phyloP scores from a whole-genome alignment of 495 filamentous ascomycete genomes.

The Penicillium waksmanii region DNA sequence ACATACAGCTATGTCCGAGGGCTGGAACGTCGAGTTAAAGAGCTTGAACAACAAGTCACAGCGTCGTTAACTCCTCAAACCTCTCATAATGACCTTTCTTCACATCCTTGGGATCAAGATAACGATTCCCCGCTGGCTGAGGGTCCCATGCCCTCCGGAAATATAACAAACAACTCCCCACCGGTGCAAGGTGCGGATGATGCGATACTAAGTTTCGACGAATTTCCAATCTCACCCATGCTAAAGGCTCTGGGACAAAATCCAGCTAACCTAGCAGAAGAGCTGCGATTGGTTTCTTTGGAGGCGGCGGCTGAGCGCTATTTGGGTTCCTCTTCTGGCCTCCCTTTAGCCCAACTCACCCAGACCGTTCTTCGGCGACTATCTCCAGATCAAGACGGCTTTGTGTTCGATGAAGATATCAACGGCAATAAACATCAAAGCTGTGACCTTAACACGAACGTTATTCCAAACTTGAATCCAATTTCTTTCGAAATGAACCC shows the following conservation, averaged over 20 bases:
- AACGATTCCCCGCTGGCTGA: conserved; percentile 5
- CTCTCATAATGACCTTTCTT: conserved; percentile 14
- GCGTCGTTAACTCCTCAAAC: conserved; percentile 16
- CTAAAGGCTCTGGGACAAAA: conserved; percentile 6
- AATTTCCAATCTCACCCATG: conserved; percentile 7
- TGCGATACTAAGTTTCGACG: background rate
- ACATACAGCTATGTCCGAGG: conserved; percentile 37
- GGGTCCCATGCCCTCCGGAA: background rate
- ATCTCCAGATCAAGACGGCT: conserved; percentile 48
- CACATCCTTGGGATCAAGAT: conserved; percentile 13
- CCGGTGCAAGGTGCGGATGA: background rate
- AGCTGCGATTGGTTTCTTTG: conserved; percentile 37
- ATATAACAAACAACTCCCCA: conserved; percentile 1
- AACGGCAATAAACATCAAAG: conserved; percentile 19
- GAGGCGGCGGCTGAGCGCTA: conserved; percentile 45
- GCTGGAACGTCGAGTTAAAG: conserved; percentile 32
- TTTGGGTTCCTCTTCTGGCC: conserved; percentile 41
- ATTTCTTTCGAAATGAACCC: conserved; percentile 20
- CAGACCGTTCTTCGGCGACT: conserved; percentile 47
- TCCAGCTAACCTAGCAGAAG: conserved; percentile 31
- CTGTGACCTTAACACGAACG: conserved; percentile 13
- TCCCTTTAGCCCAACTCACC: conserved; percentile 44
- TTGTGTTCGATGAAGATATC: conserved; percentile 35
- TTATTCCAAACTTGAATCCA: conserved; percentile 16
- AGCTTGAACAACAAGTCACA: conserved; percentile 33